Conservation (phyloP, 306 rosid species). For the Chamaecrista fasciculata region DNA sequence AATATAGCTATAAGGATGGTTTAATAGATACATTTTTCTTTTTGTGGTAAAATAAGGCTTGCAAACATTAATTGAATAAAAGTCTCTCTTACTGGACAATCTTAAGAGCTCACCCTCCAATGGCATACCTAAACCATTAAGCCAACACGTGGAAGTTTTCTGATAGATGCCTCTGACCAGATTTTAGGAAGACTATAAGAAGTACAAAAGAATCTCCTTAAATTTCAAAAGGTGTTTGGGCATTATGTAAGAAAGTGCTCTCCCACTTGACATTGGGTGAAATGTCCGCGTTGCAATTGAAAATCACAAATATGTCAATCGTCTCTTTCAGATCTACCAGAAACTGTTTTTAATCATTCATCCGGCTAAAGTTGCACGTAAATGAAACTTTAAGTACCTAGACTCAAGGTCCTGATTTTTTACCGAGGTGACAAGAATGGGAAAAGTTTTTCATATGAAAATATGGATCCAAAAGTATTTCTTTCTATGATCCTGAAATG, state of each 20-base stretch:
- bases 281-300: slow-evolving; percentile 3
- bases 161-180: neutral
- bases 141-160: too few species aligned
- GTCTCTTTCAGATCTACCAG: slow-evolving; percentile 21
- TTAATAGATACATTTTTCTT: too few species aligned
- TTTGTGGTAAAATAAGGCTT: too few species aligned
- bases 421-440: too few species aligned
- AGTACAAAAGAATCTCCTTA: slow-evolving; percentile 1
- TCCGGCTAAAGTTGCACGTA: neutral
- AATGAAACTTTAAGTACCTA: neutral
- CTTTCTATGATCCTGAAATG: too few species aligned
- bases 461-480: too few species aligned
- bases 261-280: slow-evolving; percentile 3
- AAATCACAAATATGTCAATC: slow-evolving; percentile 5
- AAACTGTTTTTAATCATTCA: neutral
- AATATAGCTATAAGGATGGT: too few species aligned
- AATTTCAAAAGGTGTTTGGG: neutral
- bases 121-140: too few species aligned
- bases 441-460: too few species aligned
- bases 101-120: too few species aligned
- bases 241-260: slow-evolving; percentile 20
- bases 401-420: neutral
- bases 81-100: too few species aligned
- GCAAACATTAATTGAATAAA: too few species aligned
- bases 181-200: slow-evolving; percentile 10